Base-by-base conservation (phyloP, 208 protist species). In the Wallacemonas sp. region DNA sequence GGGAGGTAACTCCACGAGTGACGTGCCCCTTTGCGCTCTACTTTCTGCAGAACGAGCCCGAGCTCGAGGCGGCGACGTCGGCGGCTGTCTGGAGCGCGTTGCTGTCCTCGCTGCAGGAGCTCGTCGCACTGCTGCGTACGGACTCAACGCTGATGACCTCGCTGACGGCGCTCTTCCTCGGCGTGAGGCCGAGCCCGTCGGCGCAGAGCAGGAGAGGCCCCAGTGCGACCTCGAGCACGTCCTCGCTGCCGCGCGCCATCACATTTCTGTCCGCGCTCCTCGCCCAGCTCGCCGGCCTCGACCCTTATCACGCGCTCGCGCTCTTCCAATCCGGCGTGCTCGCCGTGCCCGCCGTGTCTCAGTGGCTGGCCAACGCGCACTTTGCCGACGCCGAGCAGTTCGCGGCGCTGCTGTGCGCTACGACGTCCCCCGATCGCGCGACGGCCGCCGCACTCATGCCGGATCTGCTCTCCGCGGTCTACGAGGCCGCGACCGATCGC, bases 201-300 rank as follows among this genome's bases (percentile, higher is more conserved):
- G 10, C 0, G n/a, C 31, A 14, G 50, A 57, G 25, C 42, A 44
- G 23, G 29, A 57, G 11, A 38, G 57, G 49, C 26, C 46, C 42
- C 4, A 38, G 29, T 23, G 26, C 11, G 49, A 22, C 22, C n/a
- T 18, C n/a, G 39, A 65, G 29, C 52, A 5, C 7, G 45, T 39
- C 44, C 12, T 22, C 2, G 26, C 59, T 38, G 69, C 23, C 36
- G 22, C 50, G 75, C 18, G 74, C 62, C 8, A 54, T 84, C 32
- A 48, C 59, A 5, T 85, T 87, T 57, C 41, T 82, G 16, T 29
- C 80, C 0, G 42, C 74, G 0, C 29, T 93, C 18, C 61, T 93
- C 18, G 61, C 77, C 23, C 76, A 75, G 33, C 73, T 91, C n/a
- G 76, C 77, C n/a, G 81, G 81, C 48, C 41, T 67, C 1, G 75